Base-by-base conservation (phyloP, 805 yeast species). In the Pichia cabralensis region DNA sequence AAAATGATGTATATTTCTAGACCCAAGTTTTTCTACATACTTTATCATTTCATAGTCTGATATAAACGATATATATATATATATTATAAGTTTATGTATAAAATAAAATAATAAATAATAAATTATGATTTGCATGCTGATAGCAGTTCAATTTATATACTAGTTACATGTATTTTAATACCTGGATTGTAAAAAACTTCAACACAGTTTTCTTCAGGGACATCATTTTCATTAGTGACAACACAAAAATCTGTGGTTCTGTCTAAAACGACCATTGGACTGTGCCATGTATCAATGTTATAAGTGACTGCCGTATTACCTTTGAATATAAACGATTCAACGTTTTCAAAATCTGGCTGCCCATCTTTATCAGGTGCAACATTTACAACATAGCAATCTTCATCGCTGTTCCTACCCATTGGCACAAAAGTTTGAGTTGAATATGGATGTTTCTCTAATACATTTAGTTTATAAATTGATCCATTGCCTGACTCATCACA, bases 231-330 rank as follows among this genome's bases (percentile, higher is more conserved):
- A 51, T 80, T 80, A 22, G 84, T 78, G 34, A 86, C 60, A n/a
- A 89, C 96, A 3, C 84, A 88, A 59, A 88, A 89, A 50, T 89
- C 95, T 11, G 78, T 59, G 24, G 48, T 41, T 18, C 70, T 74
- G 22, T 76, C 79, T 8, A 85, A 55, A 2, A 84, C 89, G 16
- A 89, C 79, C 97, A 88, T 88, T 3, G 97, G 96, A 0, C 96
- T 95, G 53, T 88, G 97, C 97, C 97, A 88, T 5, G 79, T 72
- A 1, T 80, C 84, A 10, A 69, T 72, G 0, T 86, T 94, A 53
- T 86, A 86, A 0, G 96, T 88, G 4, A 88, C 85, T 0, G 95
- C 82, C 50, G 86, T 95, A 52, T 82, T 78, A 0, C 95, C 95
- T 36, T 60, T 67, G 44, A 88, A 83, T 6, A 74, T 44, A 48